These are phyloP conservation scores for Globisporangium takayamanum DNA, from an alignment of 352 stramenopile genomes.

Conservation along the genomic window DNA sequence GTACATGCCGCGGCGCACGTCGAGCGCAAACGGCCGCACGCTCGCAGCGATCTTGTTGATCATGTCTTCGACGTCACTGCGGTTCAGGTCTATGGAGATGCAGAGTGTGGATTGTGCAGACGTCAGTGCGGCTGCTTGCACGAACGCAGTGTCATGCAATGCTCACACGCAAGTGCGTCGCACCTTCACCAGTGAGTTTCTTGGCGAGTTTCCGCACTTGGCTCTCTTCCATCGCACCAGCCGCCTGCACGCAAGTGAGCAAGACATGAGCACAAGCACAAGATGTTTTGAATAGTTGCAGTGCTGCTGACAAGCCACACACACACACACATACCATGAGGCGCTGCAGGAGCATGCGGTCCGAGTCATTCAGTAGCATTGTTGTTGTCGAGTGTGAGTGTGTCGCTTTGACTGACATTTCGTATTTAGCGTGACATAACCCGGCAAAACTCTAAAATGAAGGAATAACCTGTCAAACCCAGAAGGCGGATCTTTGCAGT, in stretches of 20 bases:
- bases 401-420: background rate
- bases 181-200: constrained; percentile 65
- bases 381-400: background rate
- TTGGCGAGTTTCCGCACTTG: constrained; percentile 42
- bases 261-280: background rate
- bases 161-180: background rate
- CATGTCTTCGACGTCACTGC: constrained; percentile 57
- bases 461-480: no score
- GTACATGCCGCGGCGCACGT: constrained; percentile 69
- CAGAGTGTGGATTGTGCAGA: background rate
- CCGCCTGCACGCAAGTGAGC: constrained; percentile 23
- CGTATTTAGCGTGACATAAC: background rate
- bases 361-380: constrained; percentile 55
- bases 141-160: background rate
- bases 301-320: no score
- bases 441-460: no score
- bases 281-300: no score
- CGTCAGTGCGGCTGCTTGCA: background rate
- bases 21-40: constrained; percentile 60
- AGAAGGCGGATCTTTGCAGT: no score
- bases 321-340: constrained; percentile 39
- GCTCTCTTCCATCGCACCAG: constrained; percentile 60
- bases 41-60: constrained; percentile 48
- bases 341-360: constrained; percentile 71
- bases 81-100: constrained; percentile 30